phyloP scores from a whole-genome alignment of 805 yeast genomes.

The Candida anglica region DNA sequence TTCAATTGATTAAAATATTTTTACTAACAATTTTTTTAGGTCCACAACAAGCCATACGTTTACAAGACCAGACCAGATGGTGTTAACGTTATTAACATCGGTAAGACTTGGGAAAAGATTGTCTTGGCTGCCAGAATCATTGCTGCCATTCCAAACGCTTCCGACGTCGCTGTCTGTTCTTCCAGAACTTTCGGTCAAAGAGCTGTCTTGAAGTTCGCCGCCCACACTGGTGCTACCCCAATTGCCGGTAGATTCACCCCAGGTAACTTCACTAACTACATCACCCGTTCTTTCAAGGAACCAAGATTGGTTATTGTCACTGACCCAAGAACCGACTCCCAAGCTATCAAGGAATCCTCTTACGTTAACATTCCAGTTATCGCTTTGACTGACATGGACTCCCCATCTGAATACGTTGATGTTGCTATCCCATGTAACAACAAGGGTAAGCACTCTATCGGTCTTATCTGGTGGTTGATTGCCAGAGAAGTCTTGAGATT shows the following conservation, averaged over 20 bases:
- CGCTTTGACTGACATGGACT: constrained; percentile 97
- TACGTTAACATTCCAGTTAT: constrained; percentile 99
- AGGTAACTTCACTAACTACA: constrained; percentile 99
- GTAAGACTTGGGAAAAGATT: constrained; percentile 99
- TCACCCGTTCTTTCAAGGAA: constrained; percentile 99
- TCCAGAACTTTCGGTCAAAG: constrained; percentile 99
- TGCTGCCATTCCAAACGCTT: constrained; percentile 98
- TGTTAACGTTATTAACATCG: constrained; percentile 96
- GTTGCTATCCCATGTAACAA: constrained; percentile 99
- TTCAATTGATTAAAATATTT: too few relatives aligned
- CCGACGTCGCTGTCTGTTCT: constrained; percentile 98
- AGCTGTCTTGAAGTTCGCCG: constrained; percentile 98
- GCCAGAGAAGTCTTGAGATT: constrained; percentile 99
- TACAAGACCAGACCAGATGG: constrained; percentile 99
- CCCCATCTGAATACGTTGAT: constrained; percentile 98
- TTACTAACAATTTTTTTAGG: too few relatives aligned
- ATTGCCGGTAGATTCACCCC: constrained; percentile 99
- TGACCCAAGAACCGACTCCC: constrained; percentile 99
- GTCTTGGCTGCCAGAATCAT: constrained; percentile 99
- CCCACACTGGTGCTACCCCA: constrained; percentile 99
- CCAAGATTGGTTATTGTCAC: constrained; percentile 99
- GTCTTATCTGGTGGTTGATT: constrained; percentile 99
- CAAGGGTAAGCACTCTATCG: constrained; percentile 99
- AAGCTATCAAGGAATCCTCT: constrained; percentile 99
- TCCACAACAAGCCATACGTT: constrained; percentile 95